These are phyloP conservation scores for Neopestalotiopsis sp. DNA, from an alignment of 2,329 filamentous ascomycete species.

Conservation along the genomic window DNA sequence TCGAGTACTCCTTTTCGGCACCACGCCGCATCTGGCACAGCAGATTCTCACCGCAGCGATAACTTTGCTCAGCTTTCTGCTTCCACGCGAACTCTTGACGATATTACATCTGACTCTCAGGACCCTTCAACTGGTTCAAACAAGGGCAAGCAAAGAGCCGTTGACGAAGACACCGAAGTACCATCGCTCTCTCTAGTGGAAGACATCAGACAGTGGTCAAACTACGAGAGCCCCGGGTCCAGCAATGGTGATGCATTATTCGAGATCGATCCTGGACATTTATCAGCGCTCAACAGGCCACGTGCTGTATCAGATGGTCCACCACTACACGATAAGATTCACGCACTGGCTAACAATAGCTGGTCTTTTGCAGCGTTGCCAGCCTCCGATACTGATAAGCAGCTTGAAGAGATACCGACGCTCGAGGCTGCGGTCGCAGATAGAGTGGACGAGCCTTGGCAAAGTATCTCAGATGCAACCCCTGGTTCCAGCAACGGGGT, in stretches of 20 bases:
- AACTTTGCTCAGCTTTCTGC: no score
- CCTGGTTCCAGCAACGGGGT: not conserved
- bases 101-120: not conserved
- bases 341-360: constrained; percentile 64
- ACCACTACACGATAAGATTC: constrained; percentile 46
- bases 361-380: constrained; percentile 48
- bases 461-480: not conserved
- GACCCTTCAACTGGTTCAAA: not conserved
- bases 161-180: not conserved
- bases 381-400: not conserved
- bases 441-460: no score
- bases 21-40: not conserved
- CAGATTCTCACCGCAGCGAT: not conserved
- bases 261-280: not conserved
- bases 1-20: not conserved
- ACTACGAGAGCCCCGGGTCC: constrained; percentile 21
- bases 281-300: constrained; percentile 41
- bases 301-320: constrained; percentile 65
- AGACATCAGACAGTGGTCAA: constrained; percentile 18
- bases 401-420: not conserved
- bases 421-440: not conserved
- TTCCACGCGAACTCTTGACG: not conserved
- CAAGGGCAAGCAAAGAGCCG: constrained; percentile 18
- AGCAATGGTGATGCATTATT: not conserved
- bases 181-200: constrained; percentile 6